Evolutionary conservation across 2,329 filamentous ascomycete genomes (phyloP), one percentile per base, ranked within the genome.

Genomic region (Botrytis elliptica): DNA sequence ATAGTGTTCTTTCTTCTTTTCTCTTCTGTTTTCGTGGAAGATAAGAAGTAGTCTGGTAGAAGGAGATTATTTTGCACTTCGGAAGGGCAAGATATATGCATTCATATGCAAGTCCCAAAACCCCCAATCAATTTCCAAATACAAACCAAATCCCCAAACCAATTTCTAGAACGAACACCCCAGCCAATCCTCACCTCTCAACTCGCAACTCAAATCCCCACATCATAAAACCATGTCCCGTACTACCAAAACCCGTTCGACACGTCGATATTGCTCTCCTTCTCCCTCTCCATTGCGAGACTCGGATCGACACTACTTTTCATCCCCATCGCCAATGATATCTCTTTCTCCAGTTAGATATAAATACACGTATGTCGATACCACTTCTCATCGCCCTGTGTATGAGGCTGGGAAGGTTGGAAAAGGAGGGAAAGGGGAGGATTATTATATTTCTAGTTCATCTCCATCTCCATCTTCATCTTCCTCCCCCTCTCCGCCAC

Each of bases 131-230:
- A 5, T 5, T 10, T 10, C 1, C n/a, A n/a, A n/a, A n/a, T n/a
- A n/a, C n/a, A n/a, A n/a, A n/a, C 2, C 4, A 49, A 49, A 38
- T 1, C 38, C 38, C 25, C 8, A 22, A 8, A 55, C 4, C 29
- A 25, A 5, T 5, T 10, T 10, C 1, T 0, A 52, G 12, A n/a
- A 1, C 22, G 3, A 52, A 52, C 10, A 4, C 1, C 12, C 25
- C 12, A 25, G 1, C 4, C 10, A n/a, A 55, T 16, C 5, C 25
- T n/a, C 49, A n/a, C 14, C 4, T n/a, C 22, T 52, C 42, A 49
- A 4, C 44, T 22, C 44, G 9, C 7, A 22, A 18, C 8, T 22
- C 49, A 16, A n/a, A 52, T 52, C 5, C 49, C 4, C 49, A 25
- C 49, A 14, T 3, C 5, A 52, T n/a, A 7, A n/a, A 16, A 57